Base-by-base conservation (phyloP, 805 yeast genomes). In the Candida sanyiensis region DNA sequence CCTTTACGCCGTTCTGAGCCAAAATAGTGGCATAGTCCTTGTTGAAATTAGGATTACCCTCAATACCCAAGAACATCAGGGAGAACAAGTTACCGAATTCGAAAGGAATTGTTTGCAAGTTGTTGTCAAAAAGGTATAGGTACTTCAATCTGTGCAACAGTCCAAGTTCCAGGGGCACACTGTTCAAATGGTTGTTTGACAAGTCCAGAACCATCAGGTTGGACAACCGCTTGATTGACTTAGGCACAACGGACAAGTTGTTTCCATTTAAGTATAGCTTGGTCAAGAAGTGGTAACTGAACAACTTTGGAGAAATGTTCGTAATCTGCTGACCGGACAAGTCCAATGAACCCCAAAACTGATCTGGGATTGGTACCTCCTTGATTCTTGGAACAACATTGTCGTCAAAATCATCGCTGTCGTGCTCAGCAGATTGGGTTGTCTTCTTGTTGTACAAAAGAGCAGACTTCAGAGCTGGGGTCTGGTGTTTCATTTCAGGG, bases 301-400 rank as follows among this genome's bases (percentile, higher is more conserved):
- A 87, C 33, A 93, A 62, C 50, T 79, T 78, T 16, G 82, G 75
- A n/a, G 86, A 75, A 22, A 90, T 49, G 41, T 75, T 72, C 45
- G 76, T 67, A 37, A 93, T 68, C 24, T 90, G 85, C 61, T 93
- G 95, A 43, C 96, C 96, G 47, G 94, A 79, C 48, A 90, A 67
- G 64, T 93, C 99, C 48, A 93, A 67, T 6, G 89, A 90, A 38
- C 94, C 83, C 99, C 99, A 93, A 56, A 84, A 72, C 63, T 89
- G 97, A 43, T 80, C 81, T 26, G 83, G 77, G 44, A 49, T 52
- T 33, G 59, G 51, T 52, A 61, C 34, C 39, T 54, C 70, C 69
- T 79, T 70, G 64, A 77, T 72, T 59, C 83, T 65, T 57, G 79
- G 78, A 51, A 75, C 80, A 54, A 79, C 82, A 51, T 81, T 85